Percentiles rank a stretch among this genome's conserved stretches.
Evolutionary conservation across 192 early-diverging fungal genomes (phyloP).

Genomic region (Coemansia sp.): DNA sequence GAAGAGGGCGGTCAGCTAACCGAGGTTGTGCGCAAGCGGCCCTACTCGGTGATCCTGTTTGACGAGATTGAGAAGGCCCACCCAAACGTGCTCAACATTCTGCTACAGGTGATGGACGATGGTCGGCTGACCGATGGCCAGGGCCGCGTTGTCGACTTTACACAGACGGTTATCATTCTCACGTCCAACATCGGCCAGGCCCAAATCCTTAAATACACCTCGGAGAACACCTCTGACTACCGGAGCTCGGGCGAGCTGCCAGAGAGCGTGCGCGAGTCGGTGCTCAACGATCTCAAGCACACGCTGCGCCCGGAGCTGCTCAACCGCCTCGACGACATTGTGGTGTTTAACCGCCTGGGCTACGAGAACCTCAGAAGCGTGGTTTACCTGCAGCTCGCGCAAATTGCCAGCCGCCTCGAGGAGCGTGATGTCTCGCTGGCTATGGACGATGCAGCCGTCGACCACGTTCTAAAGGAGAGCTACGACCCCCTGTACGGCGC

Average conservation of each 20-base stretch:
- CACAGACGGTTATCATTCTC: conserved; percentile 93
- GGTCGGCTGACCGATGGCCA: conserved; percentile 93
- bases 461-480: conserved; percentile 70
- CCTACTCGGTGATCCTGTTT: conserved; percentile 91
- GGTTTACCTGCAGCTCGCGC: conserved; percentile 64
- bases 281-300: conserved; percentile 77
- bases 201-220: conserved; percentile 51
- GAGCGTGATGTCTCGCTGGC: conserved; percentile 70
- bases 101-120: conserved; percentile 88
- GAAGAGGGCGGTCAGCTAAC: conserved; percentile 96
- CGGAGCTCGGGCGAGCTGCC: conserved; percentile 36
- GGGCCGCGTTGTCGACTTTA: conserved; percentile 89
- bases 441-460: conserved; percentile 65
- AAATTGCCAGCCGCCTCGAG: conserved; percentile 64
- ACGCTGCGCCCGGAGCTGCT: conserved; percentile 92
- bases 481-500: conserved; percentile 97
- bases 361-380: conserved; percentile 63
- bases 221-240: conserved; percentile 19
- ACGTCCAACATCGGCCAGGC: conserved; percentile 84
- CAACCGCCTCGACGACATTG: conserved; percentile 94
- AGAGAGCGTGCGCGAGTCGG: conserved; percentile 48
- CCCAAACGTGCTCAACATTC: conserved; percentile 68
- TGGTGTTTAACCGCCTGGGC: conserved; percentile 75
- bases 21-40: conserved; percentile 84
- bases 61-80: conserved; percentile 99